phyloP scores from a whole-genome alignment of 129 eudicot species.

The Ambrosia artemisiifolia region DNA sequence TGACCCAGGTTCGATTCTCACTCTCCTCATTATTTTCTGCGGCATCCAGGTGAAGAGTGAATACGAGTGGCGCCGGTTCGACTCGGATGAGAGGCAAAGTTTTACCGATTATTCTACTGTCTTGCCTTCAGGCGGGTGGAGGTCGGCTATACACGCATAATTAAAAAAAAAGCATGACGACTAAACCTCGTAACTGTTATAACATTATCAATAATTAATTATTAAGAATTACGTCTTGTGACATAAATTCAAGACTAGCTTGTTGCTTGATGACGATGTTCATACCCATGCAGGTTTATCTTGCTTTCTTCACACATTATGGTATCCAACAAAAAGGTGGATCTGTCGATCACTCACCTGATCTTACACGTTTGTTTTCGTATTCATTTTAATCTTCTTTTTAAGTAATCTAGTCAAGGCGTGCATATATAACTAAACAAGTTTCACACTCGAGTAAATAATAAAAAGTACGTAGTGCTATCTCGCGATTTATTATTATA shows the following conservation, averaged over 20 bases:
- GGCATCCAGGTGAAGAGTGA: too few relatives aligned
- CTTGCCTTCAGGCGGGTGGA: too few relatives aligned
- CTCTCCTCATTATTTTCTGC: too few relatives aligned
- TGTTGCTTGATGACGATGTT: constrained; percentile 11
- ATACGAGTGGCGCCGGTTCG: too few relatives aligned
- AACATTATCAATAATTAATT: too few relatives aligned
- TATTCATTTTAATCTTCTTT: constrained; percentile 10
- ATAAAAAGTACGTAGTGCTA: not conserved
- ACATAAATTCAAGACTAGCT: not conserved
- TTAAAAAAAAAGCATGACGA: too few relatives aligned
- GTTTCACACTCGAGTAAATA: constrained; percentile 9
- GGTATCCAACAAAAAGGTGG: constrained; percentile 13
- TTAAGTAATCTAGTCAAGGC: constrained; percentile 28
- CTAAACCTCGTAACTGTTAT: not conserved
- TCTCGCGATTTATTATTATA: not conserved
- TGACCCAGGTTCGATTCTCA: too few relatives aligned
- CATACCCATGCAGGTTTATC: constrained; percentile 21
- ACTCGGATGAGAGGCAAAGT: too few relatives aligned
- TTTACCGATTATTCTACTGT: too few relatives aligned
- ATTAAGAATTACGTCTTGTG: not conserved
- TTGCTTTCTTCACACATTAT: not conserved
- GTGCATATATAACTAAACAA: not conserved
- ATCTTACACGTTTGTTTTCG: constrained; percentile 18
- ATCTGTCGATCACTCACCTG: not conserved
- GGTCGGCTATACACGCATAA: too few relatives aligned